These are phyloP conservation scores for Colletotrichum kahawae DNA, from an alignment of 2,329 filamentous ascomycete genomes.

Conservation along the genomic window DNA sequence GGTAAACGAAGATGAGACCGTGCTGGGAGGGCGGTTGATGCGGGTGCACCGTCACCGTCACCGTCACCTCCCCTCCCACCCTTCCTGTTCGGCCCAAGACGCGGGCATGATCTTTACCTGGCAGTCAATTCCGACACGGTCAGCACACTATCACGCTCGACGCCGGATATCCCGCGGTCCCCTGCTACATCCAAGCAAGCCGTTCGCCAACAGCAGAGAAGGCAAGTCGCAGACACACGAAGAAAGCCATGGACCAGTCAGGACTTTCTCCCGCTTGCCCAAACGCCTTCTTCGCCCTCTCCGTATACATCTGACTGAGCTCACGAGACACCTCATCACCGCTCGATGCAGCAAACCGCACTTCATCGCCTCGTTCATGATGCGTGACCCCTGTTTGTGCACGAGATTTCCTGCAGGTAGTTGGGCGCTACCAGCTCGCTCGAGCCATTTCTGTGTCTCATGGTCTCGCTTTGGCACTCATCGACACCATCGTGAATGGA, in stretches of 20 bases:
- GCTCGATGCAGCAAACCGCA: neutral
- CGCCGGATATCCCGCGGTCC: neutral
- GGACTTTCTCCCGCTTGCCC: neutral
- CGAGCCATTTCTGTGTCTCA: neutral
- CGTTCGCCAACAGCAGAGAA: neutral
- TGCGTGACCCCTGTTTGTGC: neutral
- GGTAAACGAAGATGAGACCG: neutral
- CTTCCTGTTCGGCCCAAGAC: neutral
- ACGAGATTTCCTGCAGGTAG: neutral
- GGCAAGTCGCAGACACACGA: neutral
- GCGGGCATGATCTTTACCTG: neutral
- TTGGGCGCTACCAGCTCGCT: neutral
- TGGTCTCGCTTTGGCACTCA: neutral
- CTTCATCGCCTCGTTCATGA: neutral
- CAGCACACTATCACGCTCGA: neutral
- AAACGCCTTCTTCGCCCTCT: neutral
- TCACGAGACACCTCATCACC: fast-evolving
- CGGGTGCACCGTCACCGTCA: neutral
- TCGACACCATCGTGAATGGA: neutral
- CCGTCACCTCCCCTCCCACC: neutral
- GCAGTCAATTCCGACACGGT: neutral
- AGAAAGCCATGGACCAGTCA: fast-evolving
- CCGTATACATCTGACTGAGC: neutral
- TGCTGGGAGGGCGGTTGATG: neutral
- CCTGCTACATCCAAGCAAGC: neutral